Base-by-base conservation (phyloP, 2,329 filamentous ascomycete genomes). In the Fusarium temperatum region DNA sequence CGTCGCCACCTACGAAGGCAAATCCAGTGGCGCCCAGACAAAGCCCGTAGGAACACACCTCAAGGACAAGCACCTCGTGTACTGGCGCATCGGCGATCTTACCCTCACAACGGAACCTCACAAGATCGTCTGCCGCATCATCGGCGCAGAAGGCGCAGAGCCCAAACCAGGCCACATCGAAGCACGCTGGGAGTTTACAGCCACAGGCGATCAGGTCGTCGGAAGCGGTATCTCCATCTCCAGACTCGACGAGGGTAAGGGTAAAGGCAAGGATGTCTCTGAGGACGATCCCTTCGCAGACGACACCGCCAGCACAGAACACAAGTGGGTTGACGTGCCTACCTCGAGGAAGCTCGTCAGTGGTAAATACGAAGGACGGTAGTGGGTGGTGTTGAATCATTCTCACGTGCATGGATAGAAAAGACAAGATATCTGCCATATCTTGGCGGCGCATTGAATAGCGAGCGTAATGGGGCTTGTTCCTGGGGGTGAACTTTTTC, bases 61-160 rank as follows among this genome's bases (percentile, higher is more conserved):
- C 28, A 92, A 92, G 77, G 93, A 96, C 50, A 92, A 92, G 78
- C 91, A 91, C 51, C 80, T 94, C 30, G 91, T 96, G 18, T 95
- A 93, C 85, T 97, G 94, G 94, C 90, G 92, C 20, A 83, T 96
- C 1, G 92, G 92, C 51, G 92, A 97, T 71, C 85, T 98, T 22
- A 92, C 90, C 0, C 86, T 93, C 47, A 88, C 88, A 22, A 84
- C 89, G 14, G 90, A 90, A 56, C 88, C 90, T 73, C 88, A 92
- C 78, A 96, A 94, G 83, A 90, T 98, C 66, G 91, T 98, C 12
- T 96, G 94, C 67, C 90, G 95, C 7, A 93, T 99, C 76, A 85
- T 88, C 15, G 87, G 92, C 30, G 94, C 93, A 0, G 92, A 95
- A 39, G 90, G 89, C 30, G 87, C 90, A 58, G 90, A 90, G 76